Percentiles rank a stretch among this genome's conserved stretches.
Conservation (phyloP, 2,329 filamentous ascomycete species). For the Leptographium flavum region DNA sequence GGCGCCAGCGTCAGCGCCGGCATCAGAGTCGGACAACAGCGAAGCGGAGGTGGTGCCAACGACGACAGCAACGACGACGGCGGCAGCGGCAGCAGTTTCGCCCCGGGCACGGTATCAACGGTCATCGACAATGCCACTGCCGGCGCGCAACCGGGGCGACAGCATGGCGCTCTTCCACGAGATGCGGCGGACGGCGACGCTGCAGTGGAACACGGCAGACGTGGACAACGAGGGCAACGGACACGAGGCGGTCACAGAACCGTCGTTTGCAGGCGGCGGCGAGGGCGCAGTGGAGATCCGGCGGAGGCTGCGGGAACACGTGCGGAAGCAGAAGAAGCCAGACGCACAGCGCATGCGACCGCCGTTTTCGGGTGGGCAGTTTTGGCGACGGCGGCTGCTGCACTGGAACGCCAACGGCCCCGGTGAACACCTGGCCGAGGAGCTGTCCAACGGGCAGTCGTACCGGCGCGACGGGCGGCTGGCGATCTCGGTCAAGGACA, state of each 20-base stretch:
- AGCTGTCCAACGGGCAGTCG: slow-evolving; percentile 11
- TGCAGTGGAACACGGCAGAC: not conserved
- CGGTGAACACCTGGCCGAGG: not conserved
- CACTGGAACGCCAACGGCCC: not conserved
- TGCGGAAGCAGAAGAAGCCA: not conserved
- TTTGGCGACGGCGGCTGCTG: slow-evolving; percentile 1
- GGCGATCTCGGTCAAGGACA: slow-evolving; percentile 59
- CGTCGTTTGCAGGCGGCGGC: not conserved
- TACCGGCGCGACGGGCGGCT: slow-evolving; percentile 52
- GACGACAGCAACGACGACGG: too few species aligned
- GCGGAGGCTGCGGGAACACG: not conserved
- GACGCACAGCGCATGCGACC: not conserved
- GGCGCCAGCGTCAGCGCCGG: not conserved
- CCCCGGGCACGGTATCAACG: not conserved
- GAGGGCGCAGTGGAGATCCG: not conserved
- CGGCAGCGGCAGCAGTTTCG: not conserved
- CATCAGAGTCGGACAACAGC: too few species aligned
- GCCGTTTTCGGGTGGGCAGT: not conserved
- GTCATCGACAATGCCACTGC: not conserved
- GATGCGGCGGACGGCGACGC: not conserved
- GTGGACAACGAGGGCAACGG: not conserved
- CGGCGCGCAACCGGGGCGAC: too few species aligned
- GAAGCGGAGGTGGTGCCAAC: not conserved
- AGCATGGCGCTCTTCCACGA: not conserved
- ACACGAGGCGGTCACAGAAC: not conserved